These are phyloP conservation scores for Clavispora fructus DNA, from an alignment of 805 yeast genomes.

Conservation along the genomic window DNA sequence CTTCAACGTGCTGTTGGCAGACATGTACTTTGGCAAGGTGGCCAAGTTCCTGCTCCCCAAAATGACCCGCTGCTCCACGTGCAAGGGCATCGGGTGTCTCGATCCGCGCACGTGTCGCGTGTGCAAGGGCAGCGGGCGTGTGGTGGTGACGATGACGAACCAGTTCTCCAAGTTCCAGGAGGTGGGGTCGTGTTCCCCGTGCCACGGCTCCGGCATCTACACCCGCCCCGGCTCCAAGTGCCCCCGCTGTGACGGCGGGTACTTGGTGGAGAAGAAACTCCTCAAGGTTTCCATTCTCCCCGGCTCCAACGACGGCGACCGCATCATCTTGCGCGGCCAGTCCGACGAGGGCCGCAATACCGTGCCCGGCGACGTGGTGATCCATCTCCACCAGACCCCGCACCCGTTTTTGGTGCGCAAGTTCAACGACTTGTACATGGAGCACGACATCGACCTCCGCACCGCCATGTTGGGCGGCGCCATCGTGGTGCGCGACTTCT, in stretches of 20 bases:
- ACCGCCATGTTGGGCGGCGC: conserved; percentile 59
- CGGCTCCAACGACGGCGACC: conserved; percentile 51
- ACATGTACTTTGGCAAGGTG: conserved; percentile 53
- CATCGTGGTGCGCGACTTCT: conserved; percentile 28
- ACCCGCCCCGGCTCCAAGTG: conserved; percentile 20
- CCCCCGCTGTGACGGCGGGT: conserved; percentile 30
- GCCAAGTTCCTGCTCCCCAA: conserved; percentile 51
- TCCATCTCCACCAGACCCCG: conserved; percentile 42
- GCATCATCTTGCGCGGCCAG: conserved; percentile 49
- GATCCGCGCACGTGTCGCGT: conserved; percentile 31
- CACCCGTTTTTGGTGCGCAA: conserved; percentile 38
- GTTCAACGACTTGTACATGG: conserved; percentile 41
- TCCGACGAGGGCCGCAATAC: conserved; percentile 60
- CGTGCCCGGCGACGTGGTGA: conserved; percentile 63
- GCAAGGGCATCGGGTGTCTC: conserved; percentile 51
- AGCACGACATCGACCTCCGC: conserved; percentile 42
- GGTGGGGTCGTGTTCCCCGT: conserved; percentile 25
- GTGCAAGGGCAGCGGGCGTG: conserved; percentile 42
- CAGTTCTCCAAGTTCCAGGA: conserved; percentile 37
- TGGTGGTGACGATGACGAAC: conserved; percentile 41
- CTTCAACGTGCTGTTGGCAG: conserved; percentile 47
- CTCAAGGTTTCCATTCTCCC: conserved; percentile 49
- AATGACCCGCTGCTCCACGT: conserved; percentile 42
- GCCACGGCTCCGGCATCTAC: conserved; percentile 32
- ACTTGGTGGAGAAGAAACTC: conserved; percentile 43